Evolutionary conservation across 345 rosid genomes (phyloP).

Genomic region (Mercurialis annua): DNA sequence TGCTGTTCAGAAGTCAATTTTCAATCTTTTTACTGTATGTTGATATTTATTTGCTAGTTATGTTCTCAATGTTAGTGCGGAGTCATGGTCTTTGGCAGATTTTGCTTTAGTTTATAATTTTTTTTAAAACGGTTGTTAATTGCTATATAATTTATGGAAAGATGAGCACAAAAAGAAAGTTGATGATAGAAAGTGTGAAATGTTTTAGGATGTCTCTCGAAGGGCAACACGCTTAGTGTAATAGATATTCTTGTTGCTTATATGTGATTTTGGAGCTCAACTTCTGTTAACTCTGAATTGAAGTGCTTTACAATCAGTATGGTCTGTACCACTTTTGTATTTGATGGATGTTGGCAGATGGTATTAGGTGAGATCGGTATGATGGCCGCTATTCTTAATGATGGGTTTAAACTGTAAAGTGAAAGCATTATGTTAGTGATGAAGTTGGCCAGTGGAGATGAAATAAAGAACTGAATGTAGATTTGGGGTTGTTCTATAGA

Average conservation of each 20-base stretch:
- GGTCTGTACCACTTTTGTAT: background rate
- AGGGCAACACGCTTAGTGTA: background rate
- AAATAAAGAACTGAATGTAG: background rate
- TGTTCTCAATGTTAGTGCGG: background rate
- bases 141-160: background rate
- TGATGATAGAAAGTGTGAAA: background rate
- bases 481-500: background rate
- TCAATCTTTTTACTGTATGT: background rate
- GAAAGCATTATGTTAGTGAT: background rate
- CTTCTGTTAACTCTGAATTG: background rate
- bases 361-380: background rate
- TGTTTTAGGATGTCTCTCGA: background rate
- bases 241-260: conserved; percentile 5
- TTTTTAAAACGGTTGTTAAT: background rate
- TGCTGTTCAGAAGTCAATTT: background rate
- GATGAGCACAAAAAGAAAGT: background rate
- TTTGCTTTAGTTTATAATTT: background rate
- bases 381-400: background rate
- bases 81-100: background rate
- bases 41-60: background rate
- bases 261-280: background rate
- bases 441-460: background rate
- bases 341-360: background rate
- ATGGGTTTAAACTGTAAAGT: background rate
- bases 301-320: background rate